phyloP scores from a whole-genome alignment of 2,329 filamentous ascomycete genomes.

The Ascochyta koolunga region DNA sequence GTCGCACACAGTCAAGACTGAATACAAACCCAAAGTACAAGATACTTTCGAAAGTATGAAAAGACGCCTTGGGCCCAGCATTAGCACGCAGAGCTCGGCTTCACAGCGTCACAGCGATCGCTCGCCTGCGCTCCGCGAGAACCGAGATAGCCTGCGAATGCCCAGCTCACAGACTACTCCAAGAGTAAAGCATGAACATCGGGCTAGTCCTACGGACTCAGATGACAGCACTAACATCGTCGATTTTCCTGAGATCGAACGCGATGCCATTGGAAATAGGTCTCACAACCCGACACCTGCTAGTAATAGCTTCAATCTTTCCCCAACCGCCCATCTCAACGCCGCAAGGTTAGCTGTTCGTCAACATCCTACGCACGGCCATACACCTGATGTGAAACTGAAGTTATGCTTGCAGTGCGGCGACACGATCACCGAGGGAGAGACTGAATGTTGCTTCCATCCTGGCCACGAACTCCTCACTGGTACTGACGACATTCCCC shows the following conservation, averaged over 20 bases:
- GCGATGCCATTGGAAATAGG: not conserved
- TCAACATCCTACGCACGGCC: not conserved
- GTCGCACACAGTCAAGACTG: conserved; percentile 4
- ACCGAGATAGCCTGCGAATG: not conserved
- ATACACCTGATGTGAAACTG: not conserved
- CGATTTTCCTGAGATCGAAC: conserved; percentile 12
- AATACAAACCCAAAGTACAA: conserved; percentile 1
- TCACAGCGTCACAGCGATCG: not conserved
- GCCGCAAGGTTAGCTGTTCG: not conserved
- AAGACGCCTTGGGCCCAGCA: conserved; percentile 3
- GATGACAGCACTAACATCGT: conserved; percentile 18
- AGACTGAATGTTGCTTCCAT: conserved; percentile 25
- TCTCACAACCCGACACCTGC: not conserved
- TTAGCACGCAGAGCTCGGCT: not conserved
- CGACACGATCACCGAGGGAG: conserved; percentile 5
- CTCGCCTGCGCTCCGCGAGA: not conserved
- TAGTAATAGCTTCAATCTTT: not conserved
- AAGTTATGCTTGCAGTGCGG: conserved; percentile 24
- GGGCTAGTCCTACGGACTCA: conserved; percentile 6
- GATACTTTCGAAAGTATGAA: conserved; percentile 17
- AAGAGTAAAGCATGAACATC: conserved; percentile 17
- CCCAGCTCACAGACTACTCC: not conserved
- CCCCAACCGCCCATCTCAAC: not conserved
- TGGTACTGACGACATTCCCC: not conserved
- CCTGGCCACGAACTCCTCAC: conserved; percentile 8